Evolutionary conservation across 2,329 filamentous ascomycete genomes (phyloP), one percentile per base, ranked within the genome.

Genomic region (Fusarium scirpi): DNA sequence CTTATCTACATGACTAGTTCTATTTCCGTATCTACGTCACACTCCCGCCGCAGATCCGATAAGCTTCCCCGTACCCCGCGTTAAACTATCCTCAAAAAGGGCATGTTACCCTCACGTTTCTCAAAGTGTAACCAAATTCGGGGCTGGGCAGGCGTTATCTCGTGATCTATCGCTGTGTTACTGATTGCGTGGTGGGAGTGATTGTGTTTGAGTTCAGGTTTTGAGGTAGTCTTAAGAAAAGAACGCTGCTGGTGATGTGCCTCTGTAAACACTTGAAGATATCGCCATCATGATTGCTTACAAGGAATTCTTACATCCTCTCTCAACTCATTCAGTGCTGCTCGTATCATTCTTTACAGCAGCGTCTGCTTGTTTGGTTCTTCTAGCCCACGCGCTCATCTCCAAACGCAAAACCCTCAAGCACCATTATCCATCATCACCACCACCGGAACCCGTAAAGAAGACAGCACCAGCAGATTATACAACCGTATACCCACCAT

Each of bases 401-500:
- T 46, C 58, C 48, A 75, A 74, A 24, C 63, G 66, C 20, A 74
- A 75, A 51, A n/a, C 58, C 11, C 20, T 72, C 38, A 60, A 46
- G 34, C 63, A 70, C 8, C 13, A 46, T 13, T 60, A 67, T 45
- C 38, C 44, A 5, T 69, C 51, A 9, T 64, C 56, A 27, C 62
- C 65, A 12, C 65, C 67, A 3, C 51, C 66, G 1, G 69, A 68
- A 6, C 68, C 71, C 6, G 54, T 70, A 2, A 75, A 67, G 41
- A 73, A 63, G 34, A 41, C 32, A 2, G n/a, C 49, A 4, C 34
- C 57, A 3, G 67, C 60, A 1, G 75, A 78, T 10, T 78, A 79
- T 6, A 69, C 65, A 3, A 69, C 56, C 2, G 70, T 71, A 3
- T 79, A 76, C 20, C 77, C 77, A 3, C 77, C 77, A 0, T 73